Evolutionary conservation across 2,329 filamentous ascomycete genomes (phyloP).

Genomic region (Camillea tinctor): DNA sequence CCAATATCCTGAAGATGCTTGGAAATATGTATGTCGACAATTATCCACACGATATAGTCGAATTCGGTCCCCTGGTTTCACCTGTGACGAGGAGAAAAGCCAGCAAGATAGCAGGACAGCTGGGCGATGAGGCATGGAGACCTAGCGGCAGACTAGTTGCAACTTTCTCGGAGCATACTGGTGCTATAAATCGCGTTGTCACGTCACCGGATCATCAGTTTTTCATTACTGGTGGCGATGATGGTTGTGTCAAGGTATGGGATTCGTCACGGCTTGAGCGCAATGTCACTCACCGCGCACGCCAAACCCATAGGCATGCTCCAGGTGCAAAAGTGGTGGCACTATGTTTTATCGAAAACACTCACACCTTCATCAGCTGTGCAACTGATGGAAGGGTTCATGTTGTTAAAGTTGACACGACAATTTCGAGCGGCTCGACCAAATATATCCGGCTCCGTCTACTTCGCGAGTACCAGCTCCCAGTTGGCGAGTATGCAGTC

Average conservation of each 20-base stretch:
- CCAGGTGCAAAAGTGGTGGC: slow-evolving; percentile 72
- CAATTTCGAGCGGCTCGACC: slow-evolving; percentile 47
- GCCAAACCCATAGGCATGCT: slow-evolving; percentile 79
- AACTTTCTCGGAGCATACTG: slow-evolving; percentile 84
- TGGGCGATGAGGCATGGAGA: slow-evolving; percentile 67
- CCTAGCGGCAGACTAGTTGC: slow-evolving; percentile 83
- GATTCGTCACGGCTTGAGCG: slow-evolving; percentile 86
- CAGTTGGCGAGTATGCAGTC: slow-evolving; percentile 71
- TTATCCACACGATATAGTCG: slow-evolving; percentile 62
- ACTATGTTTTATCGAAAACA: slow-evolving; percentile 88
- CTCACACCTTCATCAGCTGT: slow-evolving; percentile 89
- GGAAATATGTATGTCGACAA: slow-evolving; percentile 81
- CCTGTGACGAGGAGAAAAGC: slow-evolving; percentile 59
- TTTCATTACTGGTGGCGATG: slow-evolving; percentile 90
- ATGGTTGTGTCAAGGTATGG: slow-evolving; percentile 90
- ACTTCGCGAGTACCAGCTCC: slow-evolving; percentile 79
- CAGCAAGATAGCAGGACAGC: slow-evolving; percentile 49
- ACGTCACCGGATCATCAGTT: slow-evolving; percentile 89
- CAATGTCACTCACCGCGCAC: slow-evolving; percentile 83
- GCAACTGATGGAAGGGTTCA: slow-evolving; percentile 88
- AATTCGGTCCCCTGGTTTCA: slow-evolving; percentile 79
- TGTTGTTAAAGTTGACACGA: slow-evolving; percentile 74
- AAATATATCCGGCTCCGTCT: slow-evolving; percentile 77
- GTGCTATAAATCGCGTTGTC: slow-evolving; percentile 75
- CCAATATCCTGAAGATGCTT: slow-evolving; percentile 67